These are phyloP conservation scores for Fusarium buharicum DNA, from an alignment of 2,329 filamentous ascomycete species.

Conservation along the genomic window DNA sequence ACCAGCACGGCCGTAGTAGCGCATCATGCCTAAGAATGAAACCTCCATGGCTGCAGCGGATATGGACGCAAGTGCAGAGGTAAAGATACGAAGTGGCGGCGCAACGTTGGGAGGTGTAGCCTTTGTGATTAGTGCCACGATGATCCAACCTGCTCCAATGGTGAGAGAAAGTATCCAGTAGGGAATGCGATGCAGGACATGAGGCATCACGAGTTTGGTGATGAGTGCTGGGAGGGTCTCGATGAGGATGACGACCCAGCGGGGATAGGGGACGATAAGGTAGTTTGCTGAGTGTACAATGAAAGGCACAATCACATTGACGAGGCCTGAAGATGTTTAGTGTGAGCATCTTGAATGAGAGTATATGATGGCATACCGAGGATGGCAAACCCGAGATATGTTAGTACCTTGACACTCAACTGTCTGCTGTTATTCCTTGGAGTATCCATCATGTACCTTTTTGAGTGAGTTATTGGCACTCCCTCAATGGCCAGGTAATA, in stretches of 20 bases:
- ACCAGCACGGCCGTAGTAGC: constrained; percentile 46
- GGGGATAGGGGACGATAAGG: constrained; percentile 50
- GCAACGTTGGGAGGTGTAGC: constrained; percentile 50
- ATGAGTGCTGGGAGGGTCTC: constrained; percentile 47
- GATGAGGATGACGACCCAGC: constrained; percentile 48
- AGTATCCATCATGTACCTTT: background rate
- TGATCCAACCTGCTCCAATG: constrained; percentile 45
- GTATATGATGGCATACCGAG: constrained; percentile 31
- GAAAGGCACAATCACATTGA: constrained; percentile 46
- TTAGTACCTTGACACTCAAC: constrained; percentile 25
- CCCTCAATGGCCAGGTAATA: background rate
- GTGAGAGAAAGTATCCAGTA: constrained; percentile 46
- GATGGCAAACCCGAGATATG: constrained; percentile 44
- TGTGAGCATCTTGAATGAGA: background rate
- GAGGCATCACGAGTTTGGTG: constrained; percentile 46
- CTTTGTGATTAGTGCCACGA: constrained; percentile 44
- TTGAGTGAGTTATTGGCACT: background rate
- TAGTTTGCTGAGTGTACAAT: constrained; percentile 50
- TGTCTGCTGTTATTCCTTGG: constrained; percentile 1
- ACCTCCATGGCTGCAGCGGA: constrained; percentile 48
- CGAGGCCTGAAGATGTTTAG: constrained; percentile 44
- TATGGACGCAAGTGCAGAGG: constrained; percentile 45
- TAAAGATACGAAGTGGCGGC: constrained; percentile 45
- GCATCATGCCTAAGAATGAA: constrained; percentile 47
- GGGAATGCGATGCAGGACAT: constrained; percentile 44